Base-by-base conservation (phyloP, 768 basidiomycete genomes). In the Collybia nuda region DNA sequence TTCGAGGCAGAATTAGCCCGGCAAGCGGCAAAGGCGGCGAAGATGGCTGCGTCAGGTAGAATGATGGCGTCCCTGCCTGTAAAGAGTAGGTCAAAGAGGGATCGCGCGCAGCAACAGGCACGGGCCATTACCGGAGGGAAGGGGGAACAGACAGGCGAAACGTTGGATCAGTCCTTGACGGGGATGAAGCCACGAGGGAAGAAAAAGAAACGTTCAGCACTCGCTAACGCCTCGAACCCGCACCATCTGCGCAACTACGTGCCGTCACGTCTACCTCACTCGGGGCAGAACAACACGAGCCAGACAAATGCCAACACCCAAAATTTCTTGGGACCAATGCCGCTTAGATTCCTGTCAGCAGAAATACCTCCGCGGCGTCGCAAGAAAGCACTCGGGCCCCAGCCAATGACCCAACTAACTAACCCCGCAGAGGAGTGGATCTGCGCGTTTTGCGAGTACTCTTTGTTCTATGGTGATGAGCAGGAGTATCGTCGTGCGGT, bases 191-290 rank as follows among this genome's bases (percentile, higher is more conserved):
- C 65, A 41, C 66, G 68, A 52, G 64, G 58, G 32, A 94, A 93
- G 80, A 95, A 95, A 81, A 98, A 97, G 84, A 98, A 97, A 72
- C 81, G 93, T 43, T 87, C 88, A 43, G 88, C 88, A 4, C 75
- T 93, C 26, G 93, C 93, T 40, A 96, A 97, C 65, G 93, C 92
- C 40, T 89, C 90, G 46, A 97, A 98, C 63, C 94, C 93, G 2
- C 96, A 98, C 69, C 95, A 97, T 71, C 78, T 95, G 51, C 79
- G 88, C 62, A 98, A 98, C 73, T 98, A 94, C 70, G 83, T 94
- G 39, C 91, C 93, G 14, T 93, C 92, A 39, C 78, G 91, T 14
- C 70, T 92, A 46, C 86, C 91, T 3, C 66, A 76, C 58, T 70
- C 79, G 9, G 60, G 50, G 22, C 67, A 67, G 43, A 59, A 64